Evolutionary conservation across 2,329 filamentous ascomycete species (phyloP).

Genomic region (Colletotrichum coccodes): DNA sequence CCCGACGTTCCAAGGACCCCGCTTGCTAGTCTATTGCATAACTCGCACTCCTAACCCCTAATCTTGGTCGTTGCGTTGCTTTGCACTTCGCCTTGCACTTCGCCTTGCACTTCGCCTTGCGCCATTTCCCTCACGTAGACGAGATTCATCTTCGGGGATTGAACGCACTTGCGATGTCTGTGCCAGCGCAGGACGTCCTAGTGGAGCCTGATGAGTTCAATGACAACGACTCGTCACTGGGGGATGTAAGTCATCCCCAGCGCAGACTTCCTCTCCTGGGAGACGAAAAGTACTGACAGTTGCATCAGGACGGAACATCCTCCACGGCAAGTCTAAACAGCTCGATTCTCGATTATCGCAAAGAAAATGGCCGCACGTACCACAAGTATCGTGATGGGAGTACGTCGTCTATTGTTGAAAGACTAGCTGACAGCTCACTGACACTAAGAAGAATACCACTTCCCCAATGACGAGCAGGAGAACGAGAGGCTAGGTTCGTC

Average conservation of each 20-base stretch:
- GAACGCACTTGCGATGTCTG: background rate
- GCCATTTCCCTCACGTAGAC: background rate
- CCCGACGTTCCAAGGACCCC: conserved; percentile 3
- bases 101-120: too few species aligned
- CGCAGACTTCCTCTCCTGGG: too few species aligned
- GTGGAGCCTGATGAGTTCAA: conserved; percentile 29
- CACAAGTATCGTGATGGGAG: conserved; percentile 36
- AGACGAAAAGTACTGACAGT: background rate
- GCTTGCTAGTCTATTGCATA: background rate
- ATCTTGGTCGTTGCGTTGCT: background rate
- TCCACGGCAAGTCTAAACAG: conserved; percentile 46
- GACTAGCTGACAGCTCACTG: background rate
- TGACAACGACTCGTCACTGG: conserved; percentile 30
- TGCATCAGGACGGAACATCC: background rate
- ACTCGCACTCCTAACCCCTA: background rate
- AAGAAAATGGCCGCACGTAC: conserved; percentile 34
- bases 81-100: too few species aligned
- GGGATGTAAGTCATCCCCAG: background rate
- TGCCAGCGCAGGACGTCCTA: background rate
- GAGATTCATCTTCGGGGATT: background rate
- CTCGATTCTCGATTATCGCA: conserved; percentile 39
- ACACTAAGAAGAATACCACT: conserved; percentile 29
- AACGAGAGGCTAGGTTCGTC: conserved; percentile 30
- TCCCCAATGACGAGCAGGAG: conserved; percentile 33
- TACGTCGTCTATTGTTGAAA: background rate